These are phyloP conservation scores for Cordia subcordata DNA, from an alignment of 257 asterid genomes.

Conservation along the genomic window DNA sequence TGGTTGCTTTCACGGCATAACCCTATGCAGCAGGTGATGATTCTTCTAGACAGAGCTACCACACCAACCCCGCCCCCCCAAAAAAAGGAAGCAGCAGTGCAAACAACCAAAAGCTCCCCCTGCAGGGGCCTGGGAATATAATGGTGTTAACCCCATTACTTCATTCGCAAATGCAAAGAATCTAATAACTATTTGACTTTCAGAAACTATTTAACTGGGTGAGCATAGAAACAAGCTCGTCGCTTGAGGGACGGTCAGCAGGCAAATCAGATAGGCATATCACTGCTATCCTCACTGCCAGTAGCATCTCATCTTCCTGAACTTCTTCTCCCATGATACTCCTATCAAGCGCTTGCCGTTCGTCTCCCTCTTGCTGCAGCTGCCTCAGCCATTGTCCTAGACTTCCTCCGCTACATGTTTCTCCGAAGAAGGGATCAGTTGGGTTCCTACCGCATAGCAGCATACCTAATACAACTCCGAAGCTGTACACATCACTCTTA, in stretches of 20 bases:
- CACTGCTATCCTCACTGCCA: slow-evolving; percentile 83
- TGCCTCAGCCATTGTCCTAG: slow-evolving; percentile 78
- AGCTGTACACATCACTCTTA: slow-evolving; percentile 89
- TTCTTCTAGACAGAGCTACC: not conserved
- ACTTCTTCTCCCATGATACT: slow-evolving; percentile 70
- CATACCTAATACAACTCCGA: slow-evolving; percentile 75
- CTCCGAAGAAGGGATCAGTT: slow-evolving; percentile 55
- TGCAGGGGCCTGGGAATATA: not conserved
- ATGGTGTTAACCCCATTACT: not conserved
- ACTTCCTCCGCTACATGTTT: slow-evolving; percentile 57
- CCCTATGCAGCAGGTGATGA: not conserved
- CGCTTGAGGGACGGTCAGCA: slow-evolving; percentile 89
- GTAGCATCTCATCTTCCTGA: slow-evolving; percentile 87
- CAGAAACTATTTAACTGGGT: slow-evolving; percentile 82
- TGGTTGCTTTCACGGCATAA: slow-evolving; percentile 22
- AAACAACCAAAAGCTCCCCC: slow-evolving; percentile 56
- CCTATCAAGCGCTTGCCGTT: slow-evolving; percentile 71
- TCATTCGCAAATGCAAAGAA: not conserved
- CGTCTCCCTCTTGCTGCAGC: slow-evolving; percentile 80
- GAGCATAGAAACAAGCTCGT: slow-evolving; percentile 93
- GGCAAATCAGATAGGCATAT: slow-evolving; percentile 87
- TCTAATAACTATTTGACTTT: slow-evolving; percentile 10
- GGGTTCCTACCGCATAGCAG: slow-evolving; percentile 80
- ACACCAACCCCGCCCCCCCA: no score
- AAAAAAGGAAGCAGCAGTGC: slow-evolving; percentile 7